Base-by-base conservation (phyloP, 106 monocot genomes). In the Vanilla planifolia region DNA sequence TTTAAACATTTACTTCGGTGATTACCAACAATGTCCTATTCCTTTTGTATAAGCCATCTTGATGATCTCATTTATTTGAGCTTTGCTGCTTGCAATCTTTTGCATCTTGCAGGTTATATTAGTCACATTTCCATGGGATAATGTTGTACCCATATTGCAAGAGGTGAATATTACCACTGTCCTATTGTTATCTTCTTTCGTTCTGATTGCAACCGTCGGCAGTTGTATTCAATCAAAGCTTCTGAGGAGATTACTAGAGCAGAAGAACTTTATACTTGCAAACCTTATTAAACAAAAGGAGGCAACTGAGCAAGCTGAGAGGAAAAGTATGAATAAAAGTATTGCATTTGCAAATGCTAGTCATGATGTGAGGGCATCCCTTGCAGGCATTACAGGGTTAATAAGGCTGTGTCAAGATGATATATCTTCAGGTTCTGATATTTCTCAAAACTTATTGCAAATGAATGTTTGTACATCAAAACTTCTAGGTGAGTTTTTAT, bases 291-390 rank as follows among this genome's bases (percentile, higher is more conserved):
- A 69, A 55, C 85, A 77, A 58, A 88, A 85, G 62, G 88, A 92
- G 66, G 77, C 84, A 4, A 77, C 77, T 51, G 85, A 80, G 66
- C 96, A 98, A 67, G 88, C 84, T 22, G 87, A 98, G 72, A 72
- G 92, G 55, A 92, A 98, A 48, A 92, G 88, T 60, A 92, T 88
- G 91, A 98, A 88, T 41, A 98, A 98, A 75, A 92, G 84, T 35
- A 51, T 88, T 28, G 92, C 88, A 24, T 85, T 98, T 40, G 91
- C 88, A 8, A 79, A 61, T 30, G 91, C 88, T 14, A 85, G 85
- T 34, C 96, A 98, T 57, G 96, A 98, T 61, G 48, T 98, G 0
- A 75, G 92, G 4, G 81, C 73, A 39, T 74, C 78, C 46, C 76
- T 98, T 25, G 72, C 79, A 2, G 79, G 72, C 6, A 92, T 98